Percentiles rank a stretch among this genome's conserved stretches.
These are phyloP conservation scores for Dissoconium aciculare DNA, from an alignment of 2,329 filamentous ascomycete genomes.

Conservation along the genomic window DNA sequence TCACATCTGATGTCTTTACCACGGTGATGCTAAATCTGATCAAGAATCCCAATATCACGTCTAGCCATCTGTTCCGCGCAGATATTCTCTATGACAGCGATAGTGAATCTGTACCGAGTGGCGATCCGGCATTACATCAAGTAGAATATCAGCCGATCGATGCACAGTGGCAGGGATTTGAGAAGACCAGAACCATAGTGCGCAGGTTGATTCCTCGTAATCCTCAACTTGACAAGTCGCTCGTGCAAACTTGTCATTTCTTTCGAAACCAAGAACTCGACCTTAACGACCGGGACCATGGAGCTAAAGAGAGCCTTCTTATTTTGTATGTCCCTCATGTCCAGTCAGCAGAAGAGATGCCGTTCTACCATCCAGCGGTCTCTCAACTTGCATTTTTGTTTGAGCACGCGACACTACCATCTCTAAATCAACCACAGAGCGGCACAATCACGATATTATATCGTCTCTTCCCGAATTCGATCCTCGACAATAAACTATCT, in stretches of 20 bases:
- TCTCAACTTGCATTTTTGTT: constrained; percentile 62
- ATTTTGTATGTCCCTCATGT: constrained; percentile 70
- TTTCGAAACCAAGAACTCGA: constrained; percentile 27
- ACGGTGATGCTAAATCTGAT: constrained; percentile 60
- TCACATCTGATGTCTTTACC: constrained; percentile 47
- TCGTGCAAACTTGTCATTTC: constrained; percentile 73
- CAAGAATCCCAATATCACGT: constrained; percentile 66
- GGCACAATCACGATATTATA: constrained; percentile 8
- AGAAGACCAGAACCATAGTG: constrained; percentile 50
- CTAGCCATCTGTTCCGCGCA: constrained; percentile 61
- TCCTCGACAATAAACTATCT: constrained; percentile 35
- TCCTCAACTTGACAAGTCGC: constrained; percentile 52
- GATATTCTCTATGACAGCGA: constrained; percentile 50
- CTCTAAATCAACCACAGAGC: not conserved
- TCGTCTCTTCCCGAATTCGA: constrained; percentile 21
- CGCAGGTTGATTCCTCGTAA: constrained; percentile 72
- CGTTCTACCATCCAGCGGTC: constrained; percentile 78
- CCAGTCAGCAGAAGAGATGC: constrained; percentile 45
- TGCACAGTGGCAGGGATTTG: constrained; percentile 19
- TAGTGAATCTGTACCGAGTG: constrained; percentile 18
- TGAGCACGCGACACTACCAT: constrained; percentile 4
- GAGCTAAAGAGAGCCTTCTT: constrained; percentile 33
- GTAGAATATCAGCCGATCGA: constrained; percentile 22
- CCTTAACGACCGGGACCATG: not conserved
- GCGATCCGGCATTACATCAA: constrained; percentile 34